Percentiles rank a stretch among this genome's conserved stretches.
Conservation (phyloP, 768 basidiomycete genomes). For the Tulasnella sp. region DNA sequence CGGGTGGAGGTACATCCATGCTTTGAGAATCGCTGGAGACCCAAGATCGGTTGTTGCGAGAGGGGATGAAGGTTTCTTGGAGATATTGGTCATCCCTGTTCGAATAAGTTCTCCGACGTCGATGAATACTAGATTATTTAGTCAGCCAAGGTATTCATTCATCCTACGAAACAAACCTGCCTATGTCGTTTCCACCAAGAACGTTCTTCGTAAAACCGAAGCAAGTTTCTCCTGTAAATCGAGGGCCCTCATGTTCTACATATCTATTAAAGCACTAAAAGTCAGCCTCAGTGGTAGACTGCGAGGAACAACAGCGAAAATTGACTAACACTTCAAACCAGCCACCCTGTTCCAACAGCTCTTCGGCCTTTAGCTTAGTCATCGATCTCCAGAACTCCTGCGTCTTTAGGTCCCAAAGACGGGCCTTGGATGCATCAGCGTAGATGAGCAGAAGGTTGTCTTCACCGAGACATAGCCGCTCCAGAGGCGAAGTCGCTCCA, state of each 20-base stretch:
- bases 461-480: conserved; percentile 63
- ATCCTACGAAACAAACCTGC: neutral
- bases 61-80: conserved; percentile 34
- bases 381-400: conserved; percentile 87
- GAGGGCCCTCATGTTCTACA: conserved; percentile 29
- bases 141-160: neutral
- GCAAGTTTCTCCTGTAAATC: conserved; percentile 11
- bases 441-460: conserved; percentile 78
- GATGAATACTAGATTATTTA: neutral
- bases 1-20: conserved; percentile 59
- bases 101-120: conserved; percentile 31
- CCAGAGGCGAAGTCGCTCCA: conserved; percentile 70
- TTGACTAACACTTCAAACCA: conserved; percentile 71
- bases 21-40: conserved; percentile 39
- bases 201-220: conserved; percentile 3
- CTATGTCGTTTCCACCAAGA: neutral
- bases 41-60: conserved; percentile 34
- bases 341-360: conserved; percentile 67
- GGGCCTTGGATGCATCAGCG: conserved; percentile 63
- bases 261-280: neutral
- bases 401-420: conserved; percentile 85
- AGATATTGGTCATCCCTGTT: conserved; percentile 28
- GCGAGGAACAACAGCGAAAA: neutral
- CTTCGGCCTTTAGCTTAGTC: conserved; percentile 72
- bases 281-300: neutral